phyloP scores from a whole-genome alignment of 768 basidiomycete genomes.

The Suillus plorans region DNA sequence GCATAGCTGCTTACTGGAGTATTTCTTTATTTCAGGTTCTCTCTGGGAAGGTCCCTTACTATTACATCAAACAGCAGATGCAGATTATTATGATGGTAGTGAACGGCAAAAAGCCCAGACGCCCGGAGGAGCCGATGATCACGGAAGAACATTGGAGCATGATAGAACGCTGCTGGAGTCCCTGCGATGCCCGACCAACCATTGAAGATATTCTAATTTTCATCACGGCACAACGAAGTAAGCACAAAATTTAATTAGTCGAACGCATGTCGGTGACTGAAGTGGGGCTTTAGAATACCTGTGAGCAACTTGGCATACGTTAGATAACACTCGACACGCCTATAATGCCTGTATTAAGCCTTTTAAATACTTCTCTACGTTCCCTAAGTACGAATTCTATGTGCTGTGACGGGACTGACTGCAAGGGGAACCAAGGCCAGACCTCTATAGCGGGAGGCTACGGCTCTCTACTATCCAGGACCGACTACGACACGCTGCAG shows the following conservation, averaged over 20 bases:
- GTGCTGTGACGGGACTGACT: too few species aligned
- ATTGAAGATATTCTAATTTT: slow-evolving; percentile 21
- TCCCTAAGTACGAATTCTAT: background rate
- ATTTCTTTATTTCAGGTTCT: slow-evolving; percentile 2
- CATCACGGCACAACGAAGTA: background rate
- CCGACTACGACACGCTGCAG: too few species aligned
- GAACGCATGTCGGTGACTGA: too few species aligned
- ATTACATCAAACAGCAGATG: slow-evolving; percentile 5
- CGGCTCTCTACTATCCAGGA: too few species aligned
- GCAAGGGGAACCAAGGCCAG: too few species aligned
- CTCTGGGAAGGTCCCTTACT: slow-evolving; percentile 11
- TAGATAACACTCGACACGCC: background rate
- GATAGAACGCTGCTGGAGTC: slow-evolving; percentile 8
- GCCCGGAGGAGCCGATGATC: slow-evolving; percentile 7
- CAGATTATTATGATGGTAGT: slow-evolving; percentile 10
- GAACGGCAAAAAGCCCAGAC: slow-evolving; percentile 2
- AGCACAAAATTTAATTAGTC: background rate
- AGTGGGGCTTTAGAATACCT: background rate
- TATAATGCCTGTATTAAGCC: background rate
- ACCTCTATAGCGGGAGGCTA: too few species aligned
- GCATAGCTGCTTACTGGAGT: background rate
- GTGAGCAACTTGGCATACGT: background rate
- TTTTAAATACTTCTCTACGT: background rate
- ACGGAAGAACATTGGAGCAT: slow-evolving; percentile 9
- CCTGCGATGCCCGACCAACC: slow-evolving; percentile 10